These are phyloP conservation scores for Apiospora pterosperma DNA, from an alignment of 2,329 filamentous ascomycete species.

Conservation along the genomic window DNA sequence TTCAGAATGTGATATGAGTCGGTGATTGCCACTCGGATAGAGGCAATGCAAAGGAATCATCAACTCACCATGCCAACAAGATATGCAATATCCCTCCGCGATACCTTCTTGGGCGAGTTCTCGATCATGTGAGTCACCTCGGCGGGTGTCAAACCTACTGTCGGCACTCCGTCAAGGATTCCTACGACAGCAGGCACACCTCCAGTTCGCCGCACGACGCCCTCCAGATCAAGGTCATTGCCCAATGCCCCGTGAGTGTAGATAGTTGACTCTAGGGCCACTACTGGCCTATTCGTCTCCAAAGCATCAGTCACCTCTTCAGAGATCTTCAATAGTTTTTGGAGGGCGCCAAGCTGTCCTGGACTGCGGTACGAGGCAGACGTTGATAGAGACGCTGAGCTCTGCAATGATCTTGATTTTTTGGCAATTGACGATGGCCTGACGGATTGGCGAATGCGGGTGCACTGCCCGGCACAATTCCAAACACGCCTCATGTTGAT, in stretches of 20 bases:
- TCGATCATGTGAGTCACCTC: constrained; percentile 74
- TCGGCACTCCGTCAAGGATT: constrained; percentile 77
- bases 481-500: constrained; percentile 2
- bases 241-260: constrained; percentile 92
- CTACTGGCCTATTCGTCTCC: constrained; percentile 71
- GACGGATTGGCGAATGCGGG: not conserved
- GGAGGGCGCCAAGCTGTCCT: constrained; percentile 27
- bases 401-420: constrained; percentile 8
- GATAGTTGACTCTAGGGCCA: constrained; percentile 92
- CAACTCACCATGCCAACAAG: constrained; percentile 66
- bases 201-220: constrained; percentile 75
- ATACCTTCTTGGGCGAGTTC: constrained; percentile 73
- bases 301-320: constrained; percentile 81
- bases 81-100: constrained; percentile 80
- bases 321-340: constrained; percentile 63
- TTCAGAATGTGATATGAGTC: constrained; percentile 10
- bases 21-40: constrained; percentile 3
- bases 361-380: constrained; percentile 1
- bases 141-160: constrained; percentile 69
- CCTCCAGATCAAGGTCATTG: constrained; percentile 69
- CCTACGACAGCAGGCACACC: constrained; percentile 89
- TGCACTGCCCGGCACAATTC: not conserved
- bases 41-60: constrained; percentile 5
- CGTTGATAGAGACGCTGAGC: constrained; percentile 6
- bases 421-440: not conserved